A percentile compares a stretch with the other conserved stretches of the same genome.
Conservation (phyloP, 441 rosid genomes). For the Pelargonium fulgidum region DNA sequence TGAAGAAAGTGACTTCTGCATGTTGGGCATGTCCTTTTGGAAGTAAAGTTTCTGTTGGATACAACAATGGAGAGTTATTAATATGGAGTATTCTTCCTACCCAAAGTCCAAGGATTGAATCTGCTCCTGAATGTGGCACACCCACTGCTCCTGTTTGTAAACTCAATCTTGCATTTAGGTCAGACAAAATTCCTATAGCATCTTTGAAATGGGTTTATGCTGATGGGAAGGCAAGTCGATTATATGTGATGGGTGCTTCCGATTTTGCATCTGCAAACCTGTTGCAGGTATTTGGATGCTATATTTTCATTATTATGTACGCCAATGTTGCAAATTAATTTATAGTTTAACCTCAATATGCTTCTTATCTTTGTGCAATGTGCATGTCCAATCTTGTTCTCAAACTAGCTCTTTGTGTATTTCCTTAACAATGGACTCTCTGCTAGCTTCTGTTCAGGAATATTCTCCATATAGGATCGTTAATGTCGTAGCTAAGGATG, state of each 20-base stretch:
- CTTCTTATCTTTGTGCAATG: background rate
- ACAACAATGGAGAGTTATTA: constrained; percentile 67
- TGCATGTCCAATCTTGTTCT: background rate
- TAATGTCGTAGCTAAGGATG: background rate
- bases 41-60: constrained; percentile 74
- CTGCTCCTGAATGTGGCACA: constrained; percentile 32
- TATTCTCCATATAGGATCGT: background rate
- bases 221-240: constrained; percentile 72
- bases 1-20: constrained; percentile 70
- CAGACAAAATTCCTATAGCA: constrained; percentile 63
- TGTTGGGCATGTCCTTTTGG: constrained; percentile 86
- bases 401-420: background rate
- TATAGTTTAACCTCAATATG: background rate
- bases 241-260: constrained; percentile 57
- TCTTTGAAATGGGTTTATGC: constrained; percentile 63
- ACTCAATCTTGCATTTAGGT: constrained; percentile 73
- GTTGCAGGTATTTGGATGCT: constrained; percentile 46
- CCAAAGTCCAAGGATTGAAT: constrained; percentile 32
- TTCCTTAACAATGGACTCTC: background rate
- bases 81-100: constrained; percentile 56
- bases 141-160: constrained; percentile 50
- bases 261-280: constrained; percentile 44
- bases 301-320: background rate
- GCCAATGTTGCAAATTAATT: background rate
- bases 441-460: constrained; percentile 6